Evolutionary conservation across 2,329 filamentous ascomycete genomes (phyloP).

Genomic region (Penicillium corylophilum): DNA sequence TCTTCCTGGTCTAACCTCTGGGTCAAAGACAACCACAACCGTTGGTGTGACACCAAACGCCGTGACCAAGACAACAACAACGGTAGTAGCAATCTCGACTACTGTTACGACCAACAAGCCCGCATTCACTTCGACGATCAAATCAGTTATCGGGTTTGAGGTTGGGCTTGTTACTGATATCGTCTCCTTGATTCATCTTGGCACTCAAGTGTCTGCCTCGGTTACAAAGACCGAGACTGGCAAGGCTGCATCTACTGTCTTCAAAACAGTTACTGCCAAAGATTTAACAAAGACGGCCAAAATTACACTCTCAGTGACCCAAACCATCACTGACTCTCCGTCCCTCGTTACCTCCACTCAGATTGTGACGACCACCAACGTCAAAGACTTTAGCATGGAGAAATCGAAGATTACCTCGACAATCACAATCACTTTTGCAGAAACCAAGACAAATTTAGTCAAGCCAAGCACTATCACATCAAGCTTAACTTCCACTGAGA

Average conservation of each 20-base stretch:
- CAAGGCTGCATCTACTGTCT: background rate
- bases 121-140: background rate
- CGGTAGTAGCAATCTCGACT: background rate
- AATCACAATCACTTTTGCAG: background rate
- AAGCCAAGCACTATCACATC: background rate
- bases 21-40: background rate
- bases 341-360: background rate
- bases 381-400: background rate
- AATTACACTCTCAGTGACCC: background rate
- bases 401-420: background rate
- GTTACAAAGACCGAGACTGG: background rate
- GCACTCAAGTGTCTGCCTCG: background rate
- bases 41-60: background rate
- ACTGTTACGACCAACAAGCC: background rate
- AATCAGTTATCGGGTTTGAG: background rate
- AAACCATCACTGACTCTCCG: background rate
- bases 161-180: background rate
- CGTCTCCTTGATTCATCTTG: background rate
- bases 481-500: background rate
- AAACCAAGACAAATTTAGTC: background rate
- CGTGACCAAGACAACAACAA: background rate
- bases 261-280: background rate
- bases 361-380: background rate
- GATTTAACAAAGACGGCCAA: background rate
- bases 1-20: background rate